Evolutionary conservation across 1,284 basidiomycete species (phyloP).

Genomic region (Coniferiporia weirii): DNA sequence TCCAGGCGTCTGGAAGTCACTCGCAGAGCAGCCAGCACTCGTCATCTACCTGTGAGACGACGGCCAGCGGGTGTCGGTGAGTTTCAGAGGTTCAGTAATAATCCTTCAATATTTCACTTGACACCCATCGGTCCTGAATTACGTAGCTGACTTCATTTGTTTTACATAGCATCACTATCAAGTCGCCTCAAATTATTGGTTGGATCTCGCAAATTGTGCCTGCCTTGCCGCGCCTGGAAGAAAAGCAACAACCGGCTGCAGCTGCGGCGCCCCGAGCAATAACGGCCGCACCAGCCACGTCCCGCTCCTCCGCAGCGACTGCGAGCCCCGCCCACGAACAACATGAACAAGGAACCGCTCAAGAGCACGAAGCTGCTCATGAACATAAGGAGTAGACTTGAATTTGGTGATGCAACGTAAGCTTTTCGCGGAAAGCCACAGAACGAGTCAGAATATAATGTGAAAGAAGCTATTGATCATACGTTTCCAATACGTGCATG

Average conservation of each 20-base stretch:
- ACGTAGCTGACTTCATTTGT: not conserved
- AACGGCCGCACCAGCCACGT: not conserved
- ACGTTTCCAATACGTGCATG: not conserved
- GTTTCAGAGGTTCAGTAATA: not conserved
- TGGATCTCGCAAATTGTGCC: slow-evolving; percentile 9
- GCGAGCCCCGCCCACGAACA: no score
- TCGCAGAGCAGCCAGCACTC: not conserved
- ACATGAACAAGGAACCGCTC: no score
- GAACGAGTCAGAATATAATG: not conserved
- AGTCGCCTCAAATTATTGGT: slow-evolving; percentile 6
- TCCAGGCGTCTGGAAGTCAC: not conserved
- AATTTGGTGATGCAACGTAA: no score
- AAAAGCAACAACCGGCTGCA: not conserved
- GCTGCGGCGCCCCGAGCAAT: not conserved
- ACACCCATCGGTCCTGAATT: not conserved
- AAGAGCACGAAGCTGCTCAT: no score
- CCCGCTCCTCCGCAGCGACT: no score
- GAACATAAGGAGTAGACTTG: no score
- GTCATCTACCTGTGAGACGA: slow-evolving; percentile 1
- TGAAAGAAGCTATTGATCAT: not conserved
- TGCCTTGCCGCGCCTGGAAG: not conserved
- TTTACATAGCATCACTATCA: slow-evolving; percentile 2
- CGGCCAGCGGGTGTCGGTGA: slow-evolving; percentile 3
- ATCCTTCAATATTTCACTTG: not conserved
- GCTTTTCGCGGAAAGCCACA: not conserved